Conservation (phyloP, 2,329 filamentous ascomycete genomes). For the Ophiostoma australiae region DNA sequence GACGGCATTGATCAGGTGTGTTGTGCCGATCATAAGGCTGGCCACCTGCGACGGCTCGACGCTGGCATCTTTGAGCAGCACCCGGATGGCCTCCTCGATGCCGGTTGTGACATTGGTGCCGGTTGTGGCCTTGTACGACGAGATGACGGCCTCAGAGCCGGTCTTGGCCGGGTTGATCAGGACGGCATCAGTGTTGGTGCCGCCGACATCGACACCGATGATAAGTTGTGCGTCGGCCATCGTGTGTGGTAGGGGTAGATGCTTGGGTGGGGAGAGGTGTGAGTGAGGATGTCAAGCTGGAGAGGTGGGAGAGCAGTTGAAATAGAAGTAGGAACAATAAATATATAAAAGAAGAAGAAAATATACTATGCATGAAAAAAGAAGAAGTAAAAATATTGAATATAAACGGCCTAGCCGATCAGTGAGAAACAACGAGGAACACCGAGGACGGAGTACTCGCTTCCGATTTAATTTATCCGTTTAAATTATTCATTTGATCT, state of each 20-base stretch:
- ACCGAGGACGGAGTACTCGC: not conserved
- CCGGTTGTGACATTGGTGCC: constrained; percentile 27
- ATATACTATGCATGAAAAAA: not conserved
- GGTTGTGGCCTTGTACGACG: constrained; percentile 27
- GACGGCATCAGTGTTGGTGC: constrained; percentile 31
- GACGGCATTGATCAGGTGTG: constrained; percentile 30
- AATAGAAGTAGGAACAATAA: not conserved
- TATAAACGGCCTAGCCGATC: not conserved
- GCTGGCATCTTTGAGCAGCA: constrained; percentile 22
- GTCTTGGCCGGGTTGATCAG: constrained; percentile 28
- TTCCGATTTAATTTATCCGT: not conserved
- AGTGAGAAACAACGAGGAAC: not conserved
- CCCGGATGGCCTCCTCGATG: constrained; percentile 27
- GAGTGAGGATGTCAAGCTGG: too few species aligned
- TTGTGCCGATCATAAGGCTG: constrained; percentile 29
- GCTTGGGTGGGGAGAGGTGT: not conserved
- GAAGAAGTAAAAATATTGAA: not conserved
- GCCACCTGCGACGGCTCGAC: constrained; percentile 23
- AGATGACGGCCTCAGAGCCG: constrained; percentile 31
- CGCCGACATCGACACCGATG: constrained; percentile 44
- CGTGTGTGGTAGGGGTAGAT: not conserved
- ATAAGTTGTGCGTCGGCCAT: constrained; percentile 15
- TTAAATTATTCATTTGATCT: not conserved
- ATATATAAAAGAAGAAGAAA: not conserved
- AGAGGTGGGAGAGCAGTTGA: not conserved